Base-by-base conservation (phyloP, 805 yeast species). In the Blastobotrys parvus region DNA sequence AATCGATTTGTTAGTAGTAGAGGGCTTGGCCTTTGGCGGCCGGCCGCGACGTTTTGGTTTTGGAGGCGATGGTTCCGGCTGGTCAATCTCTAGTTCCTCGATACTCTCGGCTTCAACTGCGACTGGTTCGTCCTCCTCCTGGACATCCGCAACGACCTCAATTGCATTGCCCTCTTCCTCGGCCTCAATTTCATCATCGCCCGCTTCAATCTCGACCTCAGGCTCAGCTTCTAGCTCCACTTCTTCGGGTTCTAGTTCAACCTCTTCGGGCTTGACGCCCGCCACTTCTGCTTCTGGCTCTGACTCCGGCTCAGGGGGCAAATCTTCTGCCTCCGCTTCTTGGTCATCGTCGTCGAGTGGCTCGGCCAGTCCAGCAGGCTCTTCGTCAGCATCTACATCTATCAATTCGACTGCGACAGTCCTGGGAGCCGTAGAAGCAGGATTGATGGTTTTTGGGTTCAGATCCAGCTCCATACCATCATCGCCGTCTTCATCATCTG, bases 301-400 rank as follows among this genome's bases (percentile, higher is more conserved):
- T n/a, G n/a, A n/a, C n/a, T n/a, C n/a, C n/a, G n/a, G n/a, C n/a
- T n/a, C n/a, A n/a, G n/a, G n/a, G n/a, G n/a, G n/a, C n/a, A n/a
- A n/a, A n/a, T n/a, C n/a, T n/a, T n/a, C n/a, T n/a, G n/a, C n/a
- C n/a, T n/a, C n/a, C n/a, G n/a, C n/a, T n/a, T n/a, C n/a, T n/a
- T n/a, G n/a, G n/a, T n/a, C n/a, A n/a, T n/a, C n/a, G n/a, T n/a
- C n/a, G n/a, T n/a, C n/a, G n/a, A n/a, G n/a, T n/a, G n/a, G n/a
- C n/a, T n/a, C n/a, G n/a, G n/a, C n/a, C n/a, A n/a, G n/a, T n/a
- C n/a, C n/a, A n/a, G n/a, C 34, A 25, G 13, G 30, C 19, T 31
- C 45, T 35, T 48, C 34, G 41, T 47, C 32, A 34, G 27, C 30
- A 17, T 39, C 29, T 21, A 20, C 42, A 11, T 43, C 31, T 19